Conservation (phyloP, 306 rosid species). For the Prunus mira region DNA sequence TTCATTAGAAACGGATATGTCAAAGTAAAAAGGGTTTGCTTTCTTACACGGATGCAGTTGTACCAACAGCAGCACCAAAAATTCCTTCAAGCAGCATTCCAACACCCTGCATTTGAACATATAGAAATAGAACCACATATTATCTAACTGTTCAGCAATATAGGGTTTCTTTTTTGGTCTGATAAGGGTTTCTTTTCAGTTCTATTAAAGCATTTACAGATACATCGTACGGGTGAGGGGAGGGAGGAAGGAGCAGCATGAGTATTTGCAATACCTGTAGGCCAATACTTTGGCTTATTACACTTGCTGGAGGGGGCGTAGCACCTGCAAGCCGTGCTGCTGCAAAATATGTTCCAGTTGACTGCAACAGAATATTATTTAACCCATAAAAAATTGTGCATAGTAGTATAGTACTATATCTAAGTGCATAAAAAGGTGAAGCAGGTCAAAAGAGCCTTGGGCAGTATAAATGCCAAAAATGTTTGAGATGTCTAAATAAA, state of each 20-base stretch:
- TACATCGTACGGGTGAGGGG: neutral
- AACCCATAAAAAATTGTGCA: neutral
- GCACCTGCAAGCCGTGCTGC: conserved; percentile 99
- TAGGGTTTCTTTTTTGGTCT: neutral
- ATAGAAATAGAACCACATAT: conserved; percentile 6
- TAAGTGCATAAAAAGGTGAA: neutral
- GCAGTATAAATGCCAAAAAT: neutral
- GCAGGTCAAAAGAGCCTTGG: neutral
- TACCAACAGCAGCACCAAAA: conserved; percentile 74
- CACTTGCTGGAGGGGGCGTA: conserved; percentile 84
- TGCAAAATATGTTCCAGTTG: conserved; percentile 79
- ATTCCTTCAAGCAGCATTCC: conserved; percentile 79
- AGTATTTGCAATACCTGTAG: conserved; percentile 53
- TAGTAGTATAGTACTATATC: neutral
- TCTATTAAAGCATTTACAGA: conserved; percentile 2
- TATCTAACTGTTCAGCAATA: conserved; percentile 4
- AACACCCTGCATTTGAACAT: conserved; percentile 58
- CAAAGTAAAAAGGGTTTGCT: neutral
- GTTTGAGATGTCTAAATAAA: neutral
- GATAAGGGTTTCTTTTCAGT: neutral
- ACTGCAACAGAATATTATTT: conserved; percentile 42
- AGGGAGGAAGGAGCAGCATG: neutral
- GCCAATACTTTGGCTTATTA: conserved; percentile 81
- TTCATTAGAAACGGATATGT: neutral
- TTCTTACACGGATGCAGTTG: conserved; percentile 93